phyloP scores from a whole-genome alignment of 768 basidiomycete species.

The Boletus sensibilis region DNA sequence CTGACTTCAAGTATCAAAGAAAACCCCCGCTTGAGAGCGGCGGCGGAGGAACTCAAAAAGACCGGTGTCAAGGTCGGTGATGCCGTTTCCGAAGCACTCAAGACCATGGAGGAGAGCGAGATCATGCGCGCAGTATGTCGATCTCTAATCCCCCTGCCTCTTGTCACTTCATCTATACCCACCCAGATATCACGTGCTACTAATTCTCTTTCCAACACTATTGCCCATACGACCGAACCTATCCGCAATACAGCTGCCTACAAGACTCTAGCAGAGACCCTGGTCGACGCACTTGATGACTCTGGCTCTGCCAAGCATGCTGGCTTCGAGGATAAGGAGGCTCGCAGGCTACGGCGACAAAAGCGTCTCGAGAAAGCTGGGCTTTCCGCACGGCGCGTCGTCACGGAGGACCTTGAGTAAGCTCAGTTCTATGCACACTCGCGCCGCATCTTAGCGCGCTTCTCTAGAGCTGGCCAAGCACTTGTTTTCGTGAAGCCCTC shows the following conservation, averaged over 20 bases:
- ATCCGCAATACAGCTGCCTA: slow-evolving; percentile 95
- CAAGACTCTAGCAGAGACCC: slow-evolving; percentile 83
- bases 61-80: slow-evolving; percentile 90
- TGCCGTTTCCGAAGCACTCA: slow-evolving; percentile 89
- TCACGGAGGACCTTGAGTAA: slow-evolving; percentile 79
- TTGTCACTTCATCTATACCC: not conserved
- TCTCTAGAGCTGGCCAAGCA: slow-evolving; percentile 75
- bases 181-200: slow-evolving; percentile 80
- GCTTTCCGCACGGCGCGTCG: slow-evolving; percentile 46
- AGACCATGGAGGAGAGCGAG: slow-evolving; percentile 93
- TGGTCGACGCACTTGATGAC: slow-evolving; percentile 92
- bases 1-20: slow-evolving; percentile 93
- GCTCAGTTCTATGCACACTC: slow-evolving; percentile 28
- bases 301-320: slow-evolving; percentile 91
- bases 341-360: slow-evolving; percentile 76
- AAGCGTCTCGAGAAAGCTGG: slow-evolving; percentile 84
- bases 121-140: slow-evolving; percentile 78
- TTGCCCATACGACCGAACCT: slow-evolving; percentile 91
- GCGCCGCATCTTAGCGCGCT: not conserved
- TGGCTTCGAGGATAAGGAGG: slow-evolving; percentile 95
- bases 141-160: not conserved
- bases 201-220: slow-evolving; percentile 79
- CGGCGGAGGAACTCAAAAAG: slow-evolving; percentile 89
- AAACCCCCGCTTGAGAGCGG: slow-evolving; percentile 87
- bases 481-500: slow-evolving; percentile 84